Evolutionary conservation across 2,329 filamentous ascomycete species (phyloP).

Genomic region (Corynespora cassiicola): DNA sequence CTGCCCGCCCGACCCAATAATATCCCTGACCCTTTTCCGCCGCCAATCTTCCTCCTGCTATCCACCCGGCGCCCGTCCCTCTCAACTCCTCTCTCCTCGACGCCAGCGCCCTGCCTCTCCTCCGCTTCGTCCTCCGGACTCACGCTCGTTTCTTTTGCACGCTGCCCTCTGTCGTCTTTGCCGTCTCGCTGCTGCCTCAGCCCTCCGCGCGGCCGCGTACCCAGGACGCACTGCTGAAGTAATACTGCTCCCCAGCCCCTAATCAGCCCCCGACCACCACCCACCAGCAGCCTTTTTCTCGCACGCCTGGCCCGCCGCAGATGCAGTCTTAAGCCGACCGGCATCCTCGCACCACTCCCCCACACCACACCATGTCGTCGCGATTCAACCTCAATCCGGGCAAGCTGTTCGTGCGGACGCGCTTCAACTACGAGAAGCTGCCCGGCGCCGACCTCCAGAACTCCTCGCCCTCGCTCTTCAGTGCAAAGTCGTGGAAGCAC

Average conservation of each 20-base stretch:
- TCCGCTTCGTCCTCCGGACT: slow-evolving; percentile 8
- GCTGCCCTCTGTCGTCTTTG: slow-evolving; percentile 8
- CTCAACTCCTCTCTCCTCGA: slow-evolving; percentile 8
- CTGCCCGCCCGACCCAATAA: no score
- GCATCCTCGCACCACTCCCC: slow-evolving; percentile 18
- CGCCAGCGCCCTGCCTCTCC: slow-evolving; percentile 8
- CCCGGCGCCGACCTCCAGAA: slow-evolving; percentile 50
- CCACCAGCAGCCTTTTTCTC: slow-evolving; percentile 1
- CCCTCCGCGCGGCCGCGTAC: slow-evolving; percentile 9
- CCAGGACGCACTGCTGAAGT: slow-evolving; percentile 10
- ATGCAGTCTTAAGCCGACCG: slow-evolving; percentile 36
- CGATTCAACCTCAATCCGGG: slow-evolving; percentile 53
- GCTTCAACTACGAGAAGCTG: slow-evolving; percentile 55
- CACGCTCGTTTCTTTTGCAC: slow-evolving; percentile 7
- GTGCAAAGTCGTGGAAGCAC: slow-evolving; percentile 44
- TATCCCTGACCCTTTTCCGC: slow-evolving; percentile 2
- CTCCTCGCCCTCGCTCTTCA: slow-evolving; percentile 48
- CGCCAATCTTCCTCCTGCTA: slow-evolving; percentile 17
- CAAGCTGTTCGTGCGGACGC: slow-evolving; percentile 51
- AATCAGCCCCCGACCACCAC: neutral
- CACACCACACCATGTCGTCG: slow-evolving; percentile 35
- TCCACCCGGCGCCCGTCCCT: slow-evolving; percentile 9
- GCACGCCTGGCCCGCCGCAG: slow-evolving; percentile 26
- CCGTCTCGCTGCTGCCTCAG: slow-evolving; percentile 2
- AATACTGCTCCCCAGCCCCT: slow-evolving; percentile 4